A percentile compares a stretch with the other conserved stretches of the same genome.
phyloP scores from a whole-genome alignment of 805 yeast species.

The Ogataea methylovora region DNA sequence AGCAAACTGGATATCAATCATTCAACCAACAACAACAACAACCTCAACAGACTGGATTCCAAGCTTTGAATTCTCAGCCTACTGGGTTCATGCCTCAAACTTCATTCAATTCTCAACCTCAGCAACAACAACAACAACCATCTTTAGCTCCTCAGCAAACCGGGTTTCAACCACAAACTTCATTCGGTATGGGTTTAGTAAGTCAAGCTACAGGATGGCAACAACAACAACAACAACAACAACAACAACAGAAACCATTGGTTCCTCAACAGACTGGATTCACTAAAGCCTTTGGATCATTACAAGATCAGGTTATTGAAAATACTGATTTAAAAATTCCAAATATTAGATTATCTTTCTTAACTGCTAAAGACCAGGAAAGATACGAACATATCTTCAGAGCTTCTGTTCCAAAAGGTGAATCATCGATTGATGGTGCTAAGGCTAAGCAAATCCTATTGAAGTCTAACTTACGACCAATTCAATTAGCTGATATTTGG shows the following conservation, averaged over 20 bases:
- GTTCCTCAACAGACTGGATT: constrained; percentile 41
- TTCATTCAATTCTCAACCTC: constrained; percentile 1
- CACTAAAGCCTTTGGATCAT: constrained; percentile 21
- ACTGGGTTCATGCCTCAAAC: constrained; percentile 19
- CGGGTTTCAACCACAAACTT: constrained; percentile 31
- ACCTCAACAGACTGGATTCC: constrained; percentile 9
- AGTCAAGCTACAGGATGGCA: constrained; percentile 37
- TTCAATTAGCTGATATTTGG: constrained; percentile 82
- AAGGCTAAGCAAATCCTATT: constrained; percentile 73
- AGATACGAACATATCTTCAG: constrained; percentile 82
- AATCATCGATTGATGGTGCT: constrained; percentile 59
- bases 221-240: constrained; percentile 13
- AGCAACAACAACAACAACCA: constrained; percentile 13
- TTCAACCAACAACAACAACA: constrained; percentile 8
- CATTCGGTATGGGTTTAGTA: constrained; percentile 27
- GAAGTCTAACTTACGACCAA: constrained; percentile 71
- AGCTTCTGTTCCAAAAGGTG: constrained; percentile 67
- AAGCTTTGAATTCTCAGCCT: constrained; percentile 14
- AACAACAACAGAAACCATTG: constrained; percentile 17
- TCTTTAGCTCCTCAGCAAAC: constrained; percentile 33
- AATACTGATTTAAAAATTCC: constrained; percentile 62
- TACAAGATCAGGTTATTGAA: constrained; percentile 29
- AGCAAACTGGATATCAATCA: constrained; percentile 5
- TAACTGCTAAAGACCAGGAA: constrained; percentile 77
- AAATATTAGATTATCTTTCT: constrained; percentile 70